A percentile compares a stretch with the other conserved stretches of the same genome.
These are phyloP conservation scores for Diaporthe velutina DNA, from an alignment of 2,329 filamentous ascomycete species.

Conservation along the genomic window DNA sequence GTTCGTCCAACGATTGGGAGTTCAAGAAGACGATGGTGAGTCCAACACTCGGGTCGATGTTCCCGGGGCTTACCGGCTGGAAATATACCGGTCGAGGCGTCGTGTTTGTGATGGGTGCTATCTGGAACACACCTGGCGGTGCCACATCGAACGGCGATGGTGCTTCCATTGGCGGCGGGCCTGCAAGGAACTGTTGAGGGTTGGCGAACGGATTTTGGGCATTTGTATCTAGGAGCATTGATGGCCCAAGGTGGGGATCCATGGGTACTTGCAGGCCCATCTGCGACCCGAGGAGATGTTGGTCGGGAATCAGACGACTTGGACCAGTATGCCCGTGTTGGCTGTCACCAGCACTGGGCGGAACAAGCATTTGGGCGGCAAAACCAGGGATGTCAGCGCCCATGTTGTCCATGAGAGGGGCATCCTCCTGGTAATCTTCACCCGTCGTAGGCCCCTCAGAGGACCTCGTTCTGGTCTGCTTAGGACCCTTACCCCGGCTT, in stretches of 20 bases:
- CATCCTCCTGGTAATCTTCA: constrained; percentile 56
- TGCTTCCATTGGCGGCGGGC: constrained; percentile 43
- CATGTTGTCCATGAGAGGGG: constrained; percentile 28
- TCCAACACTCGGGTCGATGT: constrained; percentile 61
- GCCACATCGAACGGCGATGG: constrained; percentile 40
- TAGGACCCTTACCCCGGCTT: constrained; percentile 56
- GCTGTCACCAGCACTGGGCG: constrained; percentile 42
- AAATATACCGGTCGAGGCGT: constrained; percentile 71
- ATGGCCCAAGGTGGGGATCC: constrained; percentile 52
- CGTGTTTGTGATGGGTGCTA: constrained; percentile 28
- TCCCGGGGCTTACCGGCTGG: constrained; percentile 75
- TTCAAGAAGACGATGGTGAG: constrained; percentile 77
- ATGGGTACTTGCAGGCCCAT: constrained; percentile 64
- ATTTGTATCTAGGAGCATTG: constrained; percentile 54
- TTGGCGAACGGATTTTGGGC: constrained; percentile 52
- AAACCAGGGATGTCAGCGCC: constrained; percentile 29
- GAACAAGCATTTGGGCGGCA: constrained; percentile 31
- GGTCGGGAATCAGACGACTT: constrained; percentile 32
- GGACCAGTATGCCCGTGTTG: constrained; percentile 34
- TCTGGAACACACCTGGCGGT: constrained; percentile 17
- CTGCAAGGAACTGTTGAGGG: constrained; percentile 47
- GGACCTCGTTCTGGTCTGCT: constrained; percentile 27
- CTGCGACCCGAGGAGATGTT: constrained; percentile 41
- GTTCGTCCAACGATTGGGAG: constrained; percentile 69
- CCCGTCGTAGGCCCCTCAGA: constrained; percentile 39